These are phyloP conservation scores for Marchantia polymorpha DNA, from an alignment of 225 moss, liverwort and hornwort species.

Conservation along the genomic window DNA sequence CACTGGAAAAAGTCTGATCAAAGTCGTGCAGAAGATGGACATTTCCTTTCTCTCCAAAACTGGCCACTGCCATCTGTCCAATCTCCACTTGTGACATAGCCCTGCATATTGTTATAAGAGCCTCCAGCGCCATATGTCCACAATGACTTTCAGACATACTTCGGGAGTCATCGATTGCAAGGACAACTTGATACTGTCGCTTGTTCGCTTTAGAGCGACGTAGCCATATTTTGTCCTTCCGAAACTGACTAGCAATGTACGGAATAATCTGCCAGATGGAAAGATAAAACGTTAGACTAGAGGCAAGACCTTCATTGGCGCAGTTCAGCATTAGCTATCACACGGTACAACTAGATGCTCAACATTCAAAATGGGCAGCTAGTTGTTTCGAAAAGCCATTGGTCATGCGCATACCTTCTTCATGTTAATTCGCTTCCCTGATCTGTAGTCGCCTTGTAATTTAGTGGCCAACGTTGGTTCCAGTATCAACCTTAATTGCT, in stretches of 20 bases:
- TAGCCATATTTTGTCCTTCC: slow-evolving; percentile 98
- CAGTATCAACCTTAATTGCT: slow-evolving; percentile 87
- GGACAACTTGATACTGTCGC: slow-evolving; percentile 90
- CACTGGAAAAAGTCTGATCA: slow-evolving; percentile 86
- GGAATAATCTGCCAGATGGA: slow-evolving; percentile 61
- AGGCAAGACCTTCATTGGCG: neutral
- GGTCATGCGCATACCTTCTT: slow-evolving; percentile 52
- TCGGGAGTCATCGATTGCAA: slow-evolving; percentile 95
- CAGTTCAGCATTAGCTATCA: neutral
- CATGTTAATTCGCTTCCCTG: slow-evolving; percentile 98
- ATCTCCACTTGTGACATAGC: slow-evolving; percentile 99
- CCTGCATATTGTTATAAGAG: slow-evolving; percentile 91
- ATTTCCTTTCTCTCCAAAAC: slow-evolving; percentile 96
- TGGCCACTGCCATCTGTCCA: slow-evolving; percentile 96
- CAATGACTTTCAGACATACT: slow-evolving; percentile 97
- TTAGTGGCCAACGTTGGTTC: slow-evolving; percentile 91
- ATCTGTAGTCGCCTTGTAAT: slow-evolving; percentile 88
- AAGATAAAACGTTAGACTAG: neutral
- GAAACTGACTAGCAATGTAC: slow-evolving; percentile 91
- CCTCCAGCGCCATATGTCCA: slow-evolving; percentile 93
- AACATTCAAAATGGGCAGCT: neutral
- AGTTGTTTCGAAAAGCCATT: neutral
- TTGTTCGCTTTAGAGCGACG: slow-evolving; percentile 93
- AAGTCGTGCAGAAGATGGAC: slow-evolving; percentile 87
- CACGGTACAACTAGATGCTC: too few species aligned